phyloP scores from a whole-genome alignment of 768 basidiomycete species.

The Tulasnella sp. region DNA sequence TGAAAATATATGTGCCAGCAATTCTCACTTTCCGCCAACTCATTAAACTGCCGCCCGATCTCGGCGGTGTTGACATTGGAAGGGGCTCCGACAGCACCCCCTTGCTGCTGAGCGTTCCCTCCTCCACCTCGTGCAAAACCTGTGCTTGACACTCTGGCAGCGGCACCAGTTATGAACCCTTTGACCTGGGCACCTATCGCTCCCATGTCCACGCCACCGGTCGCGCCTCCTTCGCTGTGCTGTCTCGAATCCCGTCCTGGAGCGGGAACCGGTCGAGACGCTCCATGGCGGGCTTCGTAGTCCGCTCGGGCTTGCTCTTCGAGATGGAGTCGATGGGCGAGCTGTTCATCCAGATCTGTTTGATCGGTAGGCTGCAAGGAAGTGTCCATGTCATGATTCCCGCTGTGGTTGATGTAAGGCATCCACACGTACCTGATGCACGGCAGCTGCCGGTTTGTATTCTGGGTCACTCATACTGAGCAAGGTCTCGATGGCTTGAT shows the following conservation, averaged over 20 bases:
- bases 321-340: conserved; percentile 66
- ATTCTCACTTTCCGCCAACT: conserved; percentile 70
- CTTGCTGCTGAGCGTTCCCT: not conserved
- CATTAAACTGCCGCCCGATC: conserved; percentile 66
- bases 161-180: conserved; percentile 50
- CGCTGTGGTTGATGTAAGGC: not conserved
- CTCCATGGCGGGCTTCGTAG: conserved; percentile 23
- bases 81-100: not conserved
- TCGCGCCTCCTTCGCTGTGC: not conserved
- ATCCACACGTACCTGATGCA: not conserved
- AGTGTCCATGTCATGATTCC: not conserved
- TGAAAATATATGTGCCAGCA: not conserved
- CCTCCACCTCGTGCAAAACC: conserved; percentile 12
- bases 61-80: not conserved
- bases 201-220: not conserved
- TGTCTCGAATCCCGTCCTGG: not conserved
- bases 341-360: conserved; percentile 71
- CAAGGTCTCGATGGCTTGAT: conserved; percentile 68
- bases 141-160: conserved; percentile 10
- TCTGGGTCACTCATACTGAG: conserved; percentile 84
- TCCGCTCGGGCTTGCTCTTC: conserved; percentile 42
- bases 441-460: conserved; percentile 44
- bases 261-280: not conserved
- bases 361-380: conserved; percentile 44
- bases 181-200: conserved; percentile 20